phyloP scores from a whole-genome alignment of 768 basidiomycete genomes.

The Suillus ampliporus region DNA sequence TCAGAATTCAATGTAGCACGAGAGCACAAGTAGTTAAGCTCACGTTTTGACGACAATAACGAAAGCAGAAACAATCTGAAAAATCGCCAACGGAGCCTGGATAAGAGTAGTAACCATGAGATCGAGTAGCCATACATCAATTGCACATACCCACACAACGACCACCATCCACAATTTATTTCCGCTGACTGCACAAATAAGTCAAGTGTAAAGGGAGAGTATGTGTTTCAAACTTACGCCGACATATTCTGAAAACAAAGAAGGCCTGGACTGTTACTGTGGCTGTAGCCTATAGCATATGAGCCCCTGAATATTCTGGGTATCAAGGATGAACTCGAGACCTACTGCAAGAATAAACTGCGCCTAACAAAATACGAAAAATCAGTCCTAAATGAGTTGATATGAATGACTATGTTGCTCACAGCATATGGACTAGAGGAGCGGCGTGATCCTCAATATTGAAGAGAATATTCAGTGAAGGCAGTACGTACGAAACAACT shows the following conservation, averaged over 20 bases:
- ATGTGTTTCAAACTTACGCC: neutral
- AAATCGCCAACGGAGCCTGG: slow-evolving; percentile 1
- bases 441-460: neutral
- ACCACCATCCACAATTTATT: neutral
- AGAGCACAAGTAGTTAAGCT: neutral
- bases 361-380: neutral
- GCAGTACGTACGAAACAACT: neutral
- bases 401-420: neutral
- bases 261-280: neutral
- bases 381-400: neutral
- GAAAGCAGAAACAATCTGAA: neutral
- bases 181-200: neutral
- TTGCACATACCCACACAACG: neutral
- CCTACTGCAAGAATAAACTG: neutral
- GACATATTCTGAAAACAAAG: slow-evolving; percentile 1
- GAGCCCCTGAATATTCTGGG: neutral
- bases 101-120: neutral
- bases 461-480: neutral
- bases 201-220: neutral
- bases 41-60: neutral
- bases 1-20: neutral
- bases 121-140: neutral
- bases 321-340: neutral
- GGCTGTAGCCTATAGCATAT: neutral
- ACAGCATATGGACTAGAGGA: neutral